Conservation (phyloP, 75 land plant genomes). For the Picea sitchensis region DNA sequence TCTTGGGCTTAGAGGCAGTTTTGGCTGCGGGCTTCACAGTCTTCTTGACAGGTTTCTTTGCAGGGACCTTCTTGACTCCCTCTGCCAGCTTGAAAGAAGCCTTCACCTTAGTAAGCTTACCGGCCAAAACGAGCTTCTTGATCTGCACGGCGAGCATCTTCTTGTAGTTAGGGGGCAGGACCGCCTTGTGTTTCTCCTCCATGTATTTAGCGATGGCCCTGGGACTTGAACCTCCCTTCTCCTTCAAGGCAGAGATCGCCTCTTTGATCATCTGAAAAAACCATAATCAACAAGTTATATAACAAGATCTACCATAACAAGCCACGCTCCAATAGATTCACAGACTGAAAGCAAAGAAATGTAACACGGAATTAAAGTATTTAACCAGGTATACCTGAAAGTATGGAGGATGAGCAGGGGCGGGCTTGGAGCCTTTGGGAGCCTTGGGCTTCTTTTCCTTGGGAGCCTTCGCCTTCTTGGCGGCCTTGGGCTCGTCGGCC, state of each 20-base stretch:
- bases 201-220: conserved; percentile 69
- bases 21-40: neutral
- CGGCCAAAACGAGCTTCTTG: conserved; percentile 35
- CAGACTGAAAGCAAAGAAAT: neutral
- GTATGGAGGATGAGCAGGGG: conserved; percentile 72
- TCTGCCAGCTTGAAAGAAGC: conserved; percentile 69
- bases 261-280: conserved; percentile 63
- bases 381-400: conserved; percentile 39
- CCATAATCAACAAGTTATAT: no score
- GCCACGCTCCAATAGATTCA: neutral
- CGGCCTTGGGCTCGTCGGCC: neutral
- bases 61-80: conserved; percentile 15
- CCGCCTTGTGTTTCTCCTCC: conserved; percentile 58
- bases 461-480: conserved; percentile 15
- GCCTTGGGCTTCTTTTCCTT: conserved; percentile 39
- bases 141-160: conserved; percentile 48
- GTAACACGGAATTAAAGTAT: neutral
- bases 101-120: conserved; percentile 59
- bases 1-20: conserved; percentile 6
- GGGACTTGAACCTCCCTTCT: conserved; percentile 65
- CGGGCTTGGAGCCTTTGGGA: conserved; percentile 15
- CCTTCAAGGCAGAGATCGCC: conserved; percentile 55
- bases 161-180: conserved; percentile 50
- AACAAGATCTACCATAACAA: neutral
- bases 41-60: conserved; percentile 9